Evolutionary conservation across 2,329 filamentous ascomycete genomes (phyloP), one percentile per base, ranked within the genome.

Genomic region (Colletotrichum coccodes): DNA sequence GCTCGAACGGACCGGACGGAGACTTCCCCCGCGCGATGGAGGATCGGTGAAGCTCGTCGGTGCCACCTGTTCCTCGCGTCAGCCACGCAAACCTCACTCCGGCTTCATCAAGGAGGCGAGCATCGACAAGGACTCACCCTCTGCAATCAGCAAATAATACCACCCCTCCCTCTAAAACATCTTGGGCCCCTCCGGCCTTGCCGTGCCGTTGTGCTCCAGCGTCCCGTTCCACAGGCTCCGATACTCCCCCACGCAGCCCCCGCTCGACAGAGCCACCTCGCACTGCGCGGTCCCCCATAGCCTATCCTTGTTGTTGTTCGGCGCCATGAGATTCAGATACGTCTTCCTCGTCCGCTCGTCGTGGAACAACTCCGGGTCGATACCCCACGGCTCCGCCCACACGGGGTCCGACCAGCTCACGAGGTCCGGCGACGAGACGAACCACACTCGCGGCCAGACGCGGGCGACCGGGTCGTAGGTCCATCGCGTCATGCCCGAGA

Each of bases 1-100:
- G 70, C 32, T 80, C 77, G 56, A 80, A 83, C 0, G 81, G 82
- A 0, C 80, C 82, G 8, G 61, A 77, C 11, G 81, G 75, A 30
- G 74, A 70, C 11, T 59, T 72, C 0, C 79, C 75, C 1, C 80
- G 74, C 0, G 80, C 80, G 26, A 82, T 79, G 1, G 77, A 80
- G 16, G 79, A 73, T 40, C 77, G 75, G 56, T 84, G 82, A 12
- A 78, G 72, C 2, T 73, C 74, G 5, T 73, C 76, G 1, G 83
- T 85, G 8, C 84, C 84, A 0, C 83, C 83, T 65, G 30, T 9
- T n/a, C 7, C 21, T n/a, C 16, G 16, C 46, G 32, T 60, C 57
- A 60, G 34, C 34, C 8, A 8, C 7, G 14, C 28, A 4, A 26
- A n/a, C 12, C 11, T 14, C 44, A 47, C 23, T 1, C 44, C 23